Percentiles rank a stretch among this genome's conserved stretches.
Conservation (phyloP, 345 rosid genomes). For the Populus deltoides region DNA sequence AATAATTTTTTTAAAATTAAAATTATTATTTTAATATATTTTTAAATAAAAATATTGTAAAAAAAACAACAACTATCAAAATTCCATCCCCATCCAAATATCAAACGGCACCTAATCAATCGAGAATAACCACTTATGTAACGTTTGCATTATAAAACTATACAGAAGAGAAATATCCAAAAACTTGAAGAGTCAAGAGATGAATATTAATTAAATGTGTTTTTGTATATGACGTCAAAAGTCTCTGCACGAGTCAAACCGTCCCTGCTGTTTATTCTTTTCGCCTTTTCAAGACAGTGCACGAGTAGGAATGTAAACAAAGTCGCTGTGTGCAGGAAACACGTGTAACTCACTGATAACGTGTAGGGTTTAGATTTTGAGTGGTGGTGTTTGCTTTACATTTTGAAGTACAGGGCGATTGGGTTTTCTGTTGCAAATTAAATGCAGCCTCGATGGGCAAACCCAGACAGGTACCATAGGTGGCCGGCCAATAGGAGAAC, state of each 20-base stretch:
- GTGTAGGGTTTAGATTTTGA: neutral
- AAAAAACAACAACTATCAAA: too few relatives aligned
- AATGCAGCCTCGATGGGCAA: neutral
- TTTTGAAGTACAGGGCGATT: too few relatives aligned
- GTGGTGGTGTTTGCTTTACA: neutral
- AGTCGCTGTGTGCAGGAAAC: neutral
- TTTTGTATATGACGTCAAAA: neutral
- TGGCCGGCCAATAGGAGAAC: conserved; percentile 2
- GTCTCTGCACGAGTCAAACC: conserved; percentile 23
- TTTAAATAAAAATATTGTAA: too few relatives aligned
- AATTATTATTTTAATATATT: too few relatives aligned
- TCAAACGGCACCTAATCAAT: too few relatives aligned
- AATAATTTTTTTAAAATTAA: too few relatives aligned
- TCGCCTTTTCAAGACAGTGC: neutral
- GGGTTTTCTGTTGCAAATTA: too few relatives aligned
- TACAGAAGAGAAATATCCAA: neutral
- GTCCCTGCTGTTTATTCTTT: neutral
- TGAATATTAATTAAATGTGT: neutral
- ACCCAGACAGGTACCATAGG: too few relatives aligned
- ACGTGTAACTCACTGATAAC: neutral
- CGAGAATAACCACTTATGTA: too few relatives aligned
- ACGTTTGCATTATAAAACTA: too few relatives aligned
- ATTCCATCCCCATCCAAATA: too few relatives aligned
- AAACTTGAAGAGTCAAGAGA: neutral
- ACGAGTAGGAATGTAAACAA: neutral